A percentile compares a stretch with the other conserved stretches of the same genome.
phyloP scores from a whole-genome alignment of 1,139 yeast genomes.

The Geotrichum citri-aurantii region DNA sequence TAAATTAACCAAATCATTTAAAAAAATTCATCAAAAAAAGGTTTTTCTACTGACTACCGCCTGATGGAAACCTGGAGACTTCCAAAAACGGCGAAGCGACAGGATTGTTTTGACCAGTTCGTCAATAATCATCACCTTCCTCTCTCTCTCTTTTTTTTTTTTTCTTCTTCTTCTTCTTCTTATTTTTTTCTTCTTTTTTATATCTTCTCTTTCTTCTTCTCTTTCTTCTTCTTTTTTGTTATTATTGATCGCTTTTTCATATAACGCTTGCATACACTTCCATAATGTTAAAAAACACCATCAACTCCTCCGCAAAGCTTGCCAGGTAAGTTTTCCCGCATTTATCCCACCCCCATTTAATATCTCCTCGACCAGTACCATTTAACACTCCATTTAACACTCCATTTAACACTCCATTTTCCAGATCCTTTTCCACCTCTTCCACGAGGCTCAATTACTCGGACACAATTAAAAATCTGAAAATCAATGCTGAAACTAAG shows the following conservation, averaged over 20 bases:
- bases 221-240: background rate
- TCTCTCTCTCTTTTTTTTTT: background rate
- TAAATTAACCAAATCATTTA: no score
- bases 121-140: background rate
- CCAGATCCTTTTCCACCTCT: slow-evolving; percentile 32
- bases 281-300: background rate
- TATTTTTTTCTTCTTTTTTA: no score
- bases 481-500: slow-evolving; percentile 80
- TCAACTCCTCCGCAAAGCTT: background rate
- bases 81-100: background rate
- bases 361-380: background rate
- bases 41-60: background rate
- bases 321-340: background rate
- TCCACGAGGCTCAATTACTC: slow-evolving; percentile 39
- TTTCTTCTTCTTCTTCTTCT: background rate
- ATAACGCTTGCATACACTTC: background rate
- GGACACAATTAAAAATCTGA: slow-evolving; percentile 78
- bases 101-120: background rate
- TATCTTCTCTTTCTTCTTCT: background rate
- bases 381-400: background rate
- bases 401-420: background rate
- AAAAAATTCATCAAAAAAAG: no score
- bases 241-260: background rate
- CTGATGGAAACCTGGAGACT: background rate
- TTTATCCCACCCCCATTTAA: background rate